These are phyloP conservation scores for Boletus bicolor DNA, from an alignment of 768 basidiomycete species.

Conservation along the genomic window DNA sequence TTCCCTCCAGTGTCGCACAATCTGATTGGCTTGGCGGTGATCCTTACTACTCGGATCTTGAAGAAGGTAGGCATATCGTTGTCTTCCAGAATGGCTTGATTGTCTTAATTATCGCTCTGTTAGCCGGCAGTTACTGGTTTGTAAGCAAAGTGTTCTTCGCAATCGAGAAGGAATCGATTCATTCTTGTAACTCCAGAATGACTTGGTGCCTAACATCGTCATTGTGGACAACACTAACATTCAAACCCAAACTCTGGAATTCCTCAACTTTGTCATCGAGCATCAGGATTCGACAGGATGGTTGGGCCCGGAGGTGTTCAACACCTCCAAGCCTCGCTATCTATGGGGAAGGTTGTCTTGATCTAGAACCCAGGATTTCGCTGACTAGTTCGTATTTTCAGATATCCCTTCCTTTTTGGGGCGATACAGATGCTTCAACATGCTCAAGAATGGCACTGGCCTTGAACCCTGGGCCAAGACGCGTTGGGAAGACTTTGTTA, in stretches of 20 bases:
- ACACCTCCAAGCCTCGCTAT: background rate
- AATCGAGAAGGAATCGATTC: background rate
- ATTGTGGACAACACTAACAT: background rate
- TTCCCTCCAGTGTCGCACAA: background rate
- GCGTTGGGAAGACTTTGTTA: conserved; percentile 59
- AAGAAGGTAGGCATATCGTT: background rate
- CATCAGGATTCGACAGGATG: conserved; percentile 3
- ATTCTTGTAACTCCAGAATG: background rate
- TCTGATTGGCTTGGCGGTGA: background rate
- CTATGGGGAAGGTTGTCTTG: conserved; percentile 2
- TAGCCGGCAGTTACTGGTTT: conserved; percentile 3
- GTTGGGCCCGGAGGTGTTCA: background rate
- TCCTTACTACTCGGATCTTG: background rate
- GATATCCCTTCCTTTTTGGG: conserved; percentile 5
- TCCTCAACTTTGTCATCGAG: background rate
- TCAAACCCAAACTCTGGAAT: background rate
- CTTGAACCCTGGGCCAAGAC: conserved; percentile 53
- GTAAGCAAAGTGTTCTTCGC: background rate
- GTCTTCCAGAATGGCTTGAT: background rate
- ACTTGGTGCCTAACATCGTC: background rate
- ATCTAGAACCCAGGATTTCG: background rate
- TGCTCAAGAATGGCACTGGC: conserved; percentile 50
- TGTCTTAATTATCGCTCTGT: background rate
- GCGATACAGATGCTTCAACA: conserved; percentile 27
- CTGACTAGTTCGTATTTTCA: background rate